Conservation (phyloP, 495 filamentous ascomycete genomes). For the Daldinia vernicosa region DNA sequence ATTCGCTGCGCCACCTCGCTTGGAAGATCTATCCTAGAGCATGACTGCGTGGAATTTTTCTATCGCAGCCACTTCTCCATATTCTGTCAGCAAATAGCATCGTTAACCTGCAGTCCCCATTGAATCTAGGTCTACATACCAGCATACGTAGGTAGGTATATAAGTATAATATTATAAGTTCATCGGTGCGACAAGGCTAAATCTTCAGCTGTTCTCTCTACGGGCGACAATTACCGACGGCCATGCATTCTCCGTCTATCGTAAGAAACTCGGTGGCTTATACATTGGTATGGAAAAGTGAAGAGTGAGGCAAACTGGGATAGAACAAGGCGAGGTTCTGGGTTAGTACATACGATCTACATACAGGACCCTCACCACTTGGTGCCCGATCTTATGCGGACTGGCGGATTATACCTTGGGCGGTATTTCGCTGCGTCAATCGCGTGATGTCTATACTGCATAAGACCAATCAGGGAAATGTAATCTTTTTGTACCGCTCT, state of each 20-base stretch:
- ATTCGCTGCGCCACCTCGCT: not conserved
- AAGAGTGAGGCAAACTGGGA: slow-evolving; percentile 1
- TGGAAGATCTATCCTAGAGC: slow-evolving; percentile 1
- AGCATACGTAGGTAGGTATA: too few relatives aligned
- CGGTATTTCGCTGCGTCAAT: slow-evolving; percentile 14
- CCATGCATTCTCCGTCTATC: not conserved
- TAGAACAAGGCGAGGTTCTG: not conserved
- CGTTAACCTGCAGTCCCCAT: not conserved
- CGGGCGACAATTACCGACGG: not conserved
- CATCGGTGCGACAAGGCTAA: not conserved
- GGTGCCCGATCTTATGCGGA: slow-evolving; percentile 20
- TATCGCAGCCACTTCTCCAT: slow-evolving; percentile 17
- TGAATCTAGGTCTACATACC: too few relatives aligned
- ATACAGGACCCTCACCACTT: slow-evolving; percentile 12
- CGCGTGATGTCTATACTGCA: not conserved
- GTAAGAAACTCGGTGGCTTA: not conserved
- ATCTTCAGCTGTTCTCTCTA: not conserved
- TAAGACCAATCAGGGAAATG: not conserved
- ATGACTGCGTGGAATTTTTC: slow-evolving; percentile 34
- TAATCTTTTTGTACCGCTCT: not conserved
- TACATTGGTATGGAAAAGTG: not conserved
- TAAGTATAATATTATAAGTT: too few relatives aligned
- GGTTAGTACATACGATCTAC: slow-evolving; percentile 12
- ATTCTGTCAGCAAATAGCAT: slow-evolving; percentile 17
- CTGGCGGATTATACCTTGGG: slow-evolving; percentile 2